Evolutionary conservation across 352 stramenopile species (phyloP).

Genomic region (Phytophthora boehmeriae): DNA sequence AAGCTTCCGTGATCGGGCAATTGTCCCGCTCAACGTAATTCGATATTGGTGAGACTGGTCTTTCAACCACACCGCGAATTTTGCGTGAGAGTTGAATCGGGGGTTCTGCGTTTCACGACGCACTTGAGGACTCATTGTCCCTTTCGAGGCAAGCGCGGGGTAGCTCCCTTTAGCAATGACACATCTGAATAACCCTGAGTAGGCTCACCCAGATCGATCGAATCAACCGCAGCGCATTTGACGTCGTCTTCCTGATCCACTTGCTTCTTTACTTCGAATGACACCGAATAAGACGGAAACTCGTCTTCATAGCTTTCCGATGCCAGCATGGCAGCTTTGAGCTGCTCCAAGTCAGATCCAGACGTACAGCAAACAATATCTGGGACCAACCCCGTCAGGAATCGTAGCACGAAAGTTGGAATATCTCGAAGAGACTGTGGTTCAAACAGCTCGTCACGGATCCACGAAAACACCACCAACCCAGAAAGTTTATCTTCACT

Average conservation of each 20-base stretch:
- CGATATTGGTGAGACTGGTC: conserved; percentile 19
- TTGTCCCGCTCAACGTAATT: conserved; percentile 26
- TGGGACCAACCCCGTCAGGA: conserved; percentile 40
- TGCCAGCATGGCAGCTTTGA: conserved; percentile 15
- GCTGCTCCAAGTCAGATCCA: conserved; percentile 18
- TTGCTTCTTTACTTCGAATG: conserved; percentile 57
- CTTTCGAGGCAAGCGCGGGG: conserved; percentile 26
- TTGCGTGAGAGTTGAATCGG: conserved; percentile 5
- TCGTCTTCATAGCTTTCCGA: conserved; percentile 22
- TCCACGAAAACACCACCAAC: conserved; percentile 71
- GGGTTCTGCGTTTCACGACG: not conserved
- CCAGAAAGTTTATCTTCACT: not conserved
- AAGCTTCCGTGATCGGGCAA: conserved; percentile 12
- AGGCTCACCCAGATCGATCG: conserved; percentile 28
- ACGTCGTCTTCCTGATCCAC: conserved; percentile 53
- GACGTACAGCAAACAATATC: conserved; percentile 41
- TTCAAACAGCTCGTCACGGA: conserved; percentile 55
- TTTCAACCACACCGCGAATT: conserved; percentile 34
- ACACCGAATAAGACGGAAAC: conserved; percentile 34
- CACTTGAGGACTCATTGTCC: conserved; percentile 18
- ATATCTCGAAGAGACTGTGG: conserved; percentile 49
- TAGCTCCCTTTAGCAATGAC: conserved; percentile 46
- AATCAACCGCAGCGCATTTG: conserved; percentile 29
- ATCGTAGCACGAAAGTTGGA: conserved; percentile 66
- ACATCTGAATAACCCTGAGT: conserved; percentile 11